These are phyloP conservation scores for Acrocalymma vagum DNA, from an alignment of 2,329 filamentous ascomycete genomes.

Conservation along the genomic window DNA sequence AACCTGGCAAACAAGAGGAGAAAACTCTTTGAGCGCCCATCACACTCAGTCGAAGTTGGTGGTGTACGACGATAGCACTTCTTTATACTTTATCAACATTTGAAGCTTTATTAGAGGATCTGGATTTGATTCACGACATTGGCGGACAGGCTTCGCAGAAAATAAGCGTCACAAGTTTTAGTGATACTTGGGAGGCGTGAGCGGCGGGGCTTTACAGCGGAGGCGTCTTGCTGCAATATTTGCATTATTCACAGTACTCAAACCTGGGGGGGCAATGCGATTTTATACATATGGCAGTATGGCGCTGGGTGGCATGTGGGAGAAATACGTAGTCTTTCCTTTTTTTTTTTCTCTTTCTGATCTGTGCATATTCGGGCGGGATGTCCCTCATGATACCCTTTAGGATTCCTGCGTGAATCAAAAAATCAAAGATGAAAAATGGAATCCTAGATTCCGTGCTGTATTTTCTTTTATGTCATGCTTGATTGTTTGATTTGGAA, in stretches of 20 bases:
- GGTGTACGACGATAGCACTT: conserved; percentile 40
- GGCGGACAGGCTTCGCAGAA: conserved; percentile 2
- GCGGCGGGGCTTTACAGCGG: conserved; percentile 18
- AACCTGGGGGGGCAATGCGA: conserved; percentile 12
- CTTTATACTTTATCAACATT: conserved; percentile 2
- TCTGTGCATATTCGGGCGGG: conserved; percentile 30
- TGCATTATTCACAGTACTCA: no score
- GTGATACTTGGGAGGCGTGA: conserved; percentile 5
- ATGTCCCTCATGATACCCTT: conserved; percentile 31
- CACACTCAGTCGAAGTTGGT: conserved; percentile 45
- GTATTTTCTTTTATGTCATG: no score
- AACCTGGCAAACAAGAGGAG: conserved; percentile 43
- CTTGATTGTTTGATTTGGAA: no score
- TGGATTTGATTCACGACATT: conserved; percentile 5
- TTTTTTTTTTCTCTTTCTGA: conserved; percentile 9
- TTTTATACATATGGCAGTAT: conserved; percentile 17
- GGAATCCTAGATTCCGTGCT: conserved; percentile 18
- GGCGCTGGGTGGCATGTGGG: conserved; percentile 10
- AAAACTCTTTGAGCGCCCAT: conserved; percentile 43
- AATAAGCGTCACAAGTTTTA: conserved; percentile 1
- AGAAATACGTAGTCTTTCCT: conserved; percentile 1
- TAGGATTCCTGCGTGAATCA: conserved; percentile 24
- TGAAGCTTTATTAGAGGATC: conserved; percentile 19
- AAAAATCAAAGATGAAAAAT: conserved; percentile 27
- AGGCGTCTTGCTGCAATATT: no score